A percentile compares a stretch with the other conserved stretches of the same genome.
Conservation (phyloP, 2,329 filamentous ascomycete species). For the Ophiobolus disseminans region DNA sequence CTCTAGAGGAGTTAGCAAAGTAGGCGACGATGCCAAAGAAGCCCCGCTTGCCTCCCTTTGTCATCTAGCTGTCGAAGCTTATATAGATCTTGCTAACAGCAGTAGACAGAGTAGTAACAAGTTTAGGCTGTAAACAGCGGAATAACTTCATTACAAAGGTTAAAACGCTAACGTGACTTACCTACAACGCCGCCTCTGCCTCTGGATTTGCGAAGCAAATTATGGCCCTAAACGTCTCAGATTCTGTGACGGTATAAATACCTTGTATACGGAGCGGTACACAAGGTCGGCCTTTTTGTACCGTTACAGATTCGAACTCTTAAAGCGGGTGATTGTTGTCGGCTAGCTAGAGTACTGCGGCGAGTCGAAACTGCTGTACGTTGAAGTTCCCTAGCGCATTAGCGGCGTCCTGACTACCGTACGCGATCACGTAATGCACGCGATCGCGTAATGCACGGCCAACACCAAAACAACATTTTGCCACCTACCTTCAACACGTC, state of each 20-base stretch:
- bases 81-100: constrained; percentile 7
- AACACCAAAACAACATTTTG: too few species aligned
- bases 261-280: too few species aligned
- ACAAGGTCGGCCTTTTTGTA: too few species aligned
- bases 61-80: constrained; percentile 1
- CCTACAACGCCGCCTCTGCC: constrained; percentile 7
- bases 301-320: too few species aligned
- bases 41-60: not conserved
- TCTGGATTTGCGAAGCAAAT: not conserved
- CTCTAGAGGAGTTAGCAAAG: not conserved
- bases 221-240: not conserved
- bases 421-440: too few species aligned
- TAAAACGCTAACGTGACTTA: not conserved
- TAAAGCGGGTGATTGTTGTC: constrained; percentile 4
- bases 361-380: constrained; percentile 2
- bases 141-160: constrained; percentile 5
- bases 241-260: too few species aligned
- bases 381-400: constrained; percentile 3
- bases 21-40: constrained; percentile 4
- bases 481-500: too few species aligned
- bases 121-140: not conserved
- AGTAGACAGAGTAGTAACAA: not conserved
- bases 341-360: constrained; percentile 1
- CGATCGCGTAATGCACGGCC: too few species aligned
- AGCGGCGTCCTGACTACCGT: constrained; percentile 20